Evolutionary conservation across 768 basidiomycete species (phyloP), one percentile per base, ranked within the genome.

Genomic region (Termitomyces sp.): DNA sequence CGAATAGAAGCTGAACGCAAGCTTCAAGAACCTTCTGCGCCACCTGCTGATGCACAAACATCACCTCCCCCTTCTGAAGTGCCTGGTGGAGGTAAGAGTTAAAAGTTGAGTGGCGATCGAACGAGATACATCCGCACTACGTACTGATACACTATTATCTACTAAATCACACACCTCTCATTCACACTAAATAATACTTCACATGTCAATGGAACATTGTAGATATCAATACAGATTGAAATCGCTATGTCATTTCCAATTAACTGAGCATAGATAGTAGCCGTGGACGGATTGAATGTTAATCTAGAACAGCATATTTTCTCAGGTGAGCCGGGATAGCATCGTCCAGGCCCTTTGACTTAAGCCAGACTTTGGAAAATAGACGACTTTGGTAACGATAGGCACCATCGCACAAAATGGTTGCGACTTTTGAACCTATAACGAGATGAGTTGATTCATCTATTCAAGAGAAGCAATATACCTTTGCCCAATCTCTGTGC

Each of bases 361-460:
- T 79, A 51, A 99, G 76, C 97, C 97, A 99, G 67, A 86, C 84
- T 72, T 91, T 91, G 15, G 95, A 97, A 78, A 99, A 99, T 40
- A 99, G 77, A 11, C 97, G 84, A 63, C 92, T 96, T 77, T 98
- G 97, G 71, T 99, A 97, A 70, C 97, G 85, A 70, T 98, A 96
- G 49, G 97, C 97, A 7, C 96, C 97, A 70, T 99, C 97, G 72
- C 91, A 93, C 43, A 99, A 76, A 56, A 98, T 82, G 5, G 97
- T 99, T 1, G 87, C 94, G 34, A 98, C 80, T 15, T 82, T 92
- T 25, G 89, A 89, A 40, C 91, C 92, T 94, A 58, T n/a, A 46
- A 49, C 34, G 20, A 46, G 8, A 59, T 59, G 20, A 59, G 31
- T 36, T 7, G 5, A 59, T 9, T 34, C 4, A 4, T 25, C 49